Evolutionary conservation across 2,329 filamentous ascomycete genomes (phyloP), one percentile per base, ranked within the genome.

Genomic region (Fonsecaea monophora): DNA sequence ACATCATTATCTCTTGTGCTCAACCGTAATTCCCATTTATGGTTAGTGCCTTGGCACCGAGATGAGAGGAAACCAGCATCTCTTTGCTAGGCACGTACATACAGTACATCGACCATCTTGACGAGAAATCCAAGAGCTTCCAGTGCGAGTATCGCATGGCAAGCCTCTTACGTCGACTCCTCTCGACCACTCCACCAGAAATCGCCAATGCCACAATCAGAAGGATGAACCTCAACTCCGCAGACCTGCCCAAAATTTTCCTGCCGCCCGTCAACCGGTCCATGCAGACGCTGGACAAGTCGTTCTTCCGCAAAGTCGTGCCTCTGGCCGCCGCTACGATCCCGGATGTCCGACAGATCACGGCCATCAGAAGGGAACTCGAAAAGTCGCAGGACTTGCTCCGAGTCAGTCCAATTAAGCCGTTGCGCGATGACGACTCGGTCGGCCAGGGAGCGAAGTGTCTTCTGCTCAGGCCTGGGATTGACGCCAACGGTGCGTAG

Each of bases 251-350:
- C 68, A 74, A 73, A 60, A 87, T 89, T 85, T 92, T 97, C 78
- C 88, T 89, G 71, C 92, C 93, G 55, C 93, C 94, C 30, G 83
- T 93, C 67, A 90, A 94, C 73, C 90, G 91, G 77, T 89, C 90
- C 67, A 91, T 92, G 82, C 89, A 89, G 75, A 86, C 87, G 58
- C 87, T 99, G 70, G 94, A 99, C 81, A 89, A 92, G 72, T 85
- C 89, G 15, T 89, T 96, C 70, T 98, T 98, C 82, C 84, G 86
- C 60, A 92, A 90, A 77, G 91, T 85, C 0, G 81, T 97, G 63
- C 88, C 90, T 30, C 83, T 94, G 30, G 87, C 92, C 8, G 94
- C 93, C 2, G 94, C 93, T 6, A 87, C 90, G 42, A 83, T 98
- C 53, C 86, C 87, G 70, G 90, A 95, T 75, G 86, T 86, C 68